Conservation (phyloP, 352 stramenopile genomes). For the Phytophthora brassicae region DNA sequence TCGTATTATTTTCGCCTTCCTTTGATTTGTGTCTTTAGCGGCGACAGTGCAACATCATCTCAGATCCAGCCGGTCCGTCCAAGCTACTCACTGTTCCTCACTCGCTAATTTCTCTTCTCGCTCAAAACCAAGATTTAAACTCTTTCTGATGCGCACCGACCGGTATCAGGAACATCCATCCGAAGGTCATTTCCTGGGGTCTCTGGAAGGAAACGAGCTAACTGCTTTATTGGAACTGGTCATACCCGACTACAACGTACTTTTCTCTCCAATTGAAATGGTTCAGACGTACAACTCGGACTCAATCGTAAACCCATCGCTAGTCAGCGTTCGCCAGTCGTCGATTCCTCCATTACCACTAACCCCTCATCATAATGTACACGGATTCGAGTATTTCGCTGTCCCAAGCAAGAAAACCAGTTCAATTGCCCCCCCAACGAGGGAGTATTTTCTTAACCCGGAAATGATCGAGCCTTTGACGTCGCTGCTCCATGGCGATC, state of each 20-base stretch:
- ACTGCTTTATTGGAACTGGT: slow-evolving; percentile 29
- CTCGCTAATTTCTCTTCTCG: slow-evolving; percentile 26
- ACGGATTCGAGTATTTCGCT: slow-evolving; percentile 2
- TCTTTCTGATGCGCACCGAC: slow-evolving; percentile 22
- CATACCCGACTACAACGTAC: slow-evolving; percentile 12
- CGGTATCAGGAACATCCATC: slow-evolving; percentile 9
- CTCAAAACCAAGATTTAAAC: slow-evolving; percentile 11
- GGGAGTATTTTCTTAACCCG: not conserved
- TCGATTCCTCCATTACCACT: not conserved
- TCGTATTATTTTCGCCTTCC: no score
- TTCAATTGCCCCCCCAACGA: not conserved
- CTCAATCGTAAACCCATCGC: not conserved
- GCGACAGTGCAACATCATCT: not conserved
- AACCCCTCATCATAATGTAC: not conserved
- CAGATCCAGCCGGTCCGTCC: not conserved
- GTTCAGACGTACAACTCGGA: slow-evolving; percentile 3
- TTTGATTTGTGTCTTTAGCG: slow-evolving; percentile 7
- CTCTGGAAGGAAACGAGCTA: slow-evolving; percentile 14
- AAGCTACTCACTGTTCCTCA: slow-evolving; percentile 18
- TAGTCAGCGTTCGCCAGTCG: not conserved
- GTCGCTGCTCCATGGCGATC: not conserved
- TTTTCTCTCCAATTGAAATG: slow-evolving; percentile 2
- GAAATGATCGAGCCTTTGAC: not conserved
- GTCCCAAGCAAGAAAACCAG: not conserved
- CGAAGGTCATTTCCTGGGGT: not conserved